Evolutionary conservation across 2,329 filamentous ascomycete genomes (phyloP).

Genomic region (Simplicillium sp.): DNA sequence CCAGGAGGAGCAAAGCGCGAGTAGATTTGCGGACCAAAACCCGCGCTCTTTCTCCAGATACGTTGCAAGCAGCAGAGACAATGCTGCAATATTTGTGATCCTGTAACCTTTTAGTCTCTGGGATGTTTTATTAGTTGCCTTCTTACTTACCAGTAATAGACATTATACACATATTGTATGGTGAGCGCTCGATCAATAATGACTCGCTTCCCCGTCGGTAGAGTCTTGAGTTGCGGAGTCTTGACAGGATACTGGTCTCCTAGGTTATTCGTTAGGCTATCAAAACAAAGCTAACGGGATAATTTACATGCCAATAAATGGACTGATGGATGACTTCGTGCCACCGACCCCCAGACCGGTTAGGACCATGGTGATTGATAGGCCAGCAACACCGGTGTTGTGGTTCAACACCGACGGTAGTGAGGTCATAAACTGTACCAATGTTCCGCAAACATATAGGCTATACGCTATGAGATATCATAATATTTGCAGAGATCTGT

Average conservation of each 20-base stretch:
- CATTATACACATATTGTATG: conserved; percentile 50
- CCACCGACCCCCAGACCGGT: conserved; percentile 50
- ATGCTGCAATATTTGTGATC: conserved; percentile 54
- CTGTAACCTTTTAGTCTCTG: conserved; percentile 9
- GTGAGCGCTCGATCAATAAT: conserved; percentile 44
- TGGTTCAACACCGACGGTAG: conserved; percentile 37
- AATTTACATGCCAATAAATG: conserved; percentile 19
- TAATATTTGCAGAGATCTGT: too few relatives aligned
- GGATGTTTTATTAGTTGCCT: too few relatives aligned
- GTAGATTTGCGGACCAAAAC: conserved; percentile 49
- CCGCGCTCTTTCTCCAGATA: conserved; percentile 49
- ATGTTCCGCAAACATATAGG: conserved; percentile 42
- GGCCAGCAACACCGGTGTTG: conserved; percentile 41
- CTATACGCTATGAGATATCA: neutral
- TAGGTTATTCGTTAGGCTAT: neutral
- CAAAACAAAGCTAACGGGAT: neutral
- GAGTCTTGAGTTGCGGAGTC: conserved; percentile 23
- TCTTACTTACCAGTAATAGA: conserved; percentile 40
- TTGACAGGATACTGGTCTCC: conserved; percentile 47
- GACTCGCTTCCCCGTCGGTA: conserved; percentile 16
- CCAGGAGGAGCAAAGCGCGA: conserved; percentile 38
- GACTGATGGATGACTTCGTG: conserved; percentile 42
- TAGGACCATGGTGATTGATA: conserved; percentile 40
- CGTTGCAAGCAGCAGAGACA: conserved; percentile 50
- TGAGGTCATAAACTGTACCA: conserved; percentile 45